Base-by-base conservation (phyloP, 2,329 filamentous ascomycete genomes). In the Pseudocercospora macadamiae region DNA sequence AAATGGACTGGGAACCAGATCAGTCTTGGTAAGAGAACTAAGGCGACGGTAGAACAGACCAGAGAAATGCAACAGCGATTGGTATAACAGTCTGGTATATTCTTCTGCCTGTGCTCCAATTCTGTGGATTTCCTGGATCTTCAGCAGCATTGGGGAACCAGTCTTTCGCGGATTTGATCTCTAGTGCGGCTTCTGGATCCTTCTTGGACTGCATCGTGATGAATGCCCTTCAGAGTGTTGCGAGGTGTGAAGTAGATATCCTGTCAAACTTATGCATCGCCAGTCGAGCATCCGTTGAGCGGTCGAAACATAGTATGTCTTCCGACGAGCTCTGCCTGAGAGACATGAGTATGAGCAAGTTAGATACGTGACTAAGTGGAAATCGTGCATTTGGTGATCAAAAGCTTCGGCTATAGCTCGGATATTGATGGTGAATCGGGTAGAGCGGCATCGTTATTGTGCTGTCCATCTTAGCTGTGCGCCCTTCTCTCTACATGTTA, bases 1-100 rank as follows among this genome's bases (percentile, higher is more conserved):
- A 44, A 55, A 49, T 19, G 83, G 75, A 12, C 71, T 37, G 34
- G n/a, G 34, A 7, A 4, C n/a, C 19, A 14, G 34, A n/a, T 37
- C 9, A 37, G 34, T 37, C n/a, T 18, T 4, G 2, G 34, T 9
- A 37, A 16, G 34, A 37, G n/a, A 8, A 14, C 19, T 37, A 16
- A 14, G 32, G 8, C 2, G 4, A 16, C 34, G n/a, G 19, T 9
- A 18, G n/a, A 37, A 37, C 34, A 18, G 34, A 37, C 34, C 54
- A 60, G 14, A 65, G 48, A 62, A 70, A 34, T 45, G 47, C 45
- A 53, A 66, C 52, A 60, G 65, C 23, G 25, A 48, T 14, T 5
- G 54, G 54, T 9, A 61, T 34, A 3, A 42, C 19, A 21, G 21
- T 54, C 18, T 57, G 58, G 39, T 45, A 61, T 28, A 61, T 28